Evolutionary conservation across 225 moss, liverwort and hornwort species (phyloP), one percentile per base, ranked within the genome.

Genomic region (Asterella californica): DNA sequence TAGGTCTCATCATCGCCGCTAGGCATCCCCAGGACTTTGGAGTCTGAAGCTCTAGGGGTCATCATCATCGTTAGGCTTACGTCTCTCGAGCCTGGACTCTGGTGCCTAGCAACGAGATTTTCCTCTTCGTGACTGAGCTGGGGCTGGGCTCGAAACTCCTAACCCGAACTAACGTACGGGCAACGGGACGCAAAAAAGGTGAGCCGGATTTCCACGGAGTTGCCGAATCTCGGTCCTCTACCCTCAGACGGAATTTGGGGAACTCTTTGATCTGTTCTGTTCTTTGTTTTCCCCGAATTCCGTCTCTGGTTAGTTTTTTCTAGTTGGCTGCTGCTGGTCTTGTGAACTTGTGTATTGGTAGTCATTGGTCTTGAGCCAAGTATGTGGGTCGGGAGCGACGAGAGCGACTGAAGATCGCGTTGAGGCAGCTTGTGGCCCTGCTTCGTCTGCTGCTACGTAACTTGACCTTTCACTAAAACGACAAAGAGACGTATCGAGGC

Each of bases 111-210:
- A 29, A 45, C 25, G 38, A 15, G 52, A 49, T 29, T 27, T 73
- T 47, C 50, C 24, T 30, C 65, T 18, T 59, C 32, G 30, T 32
- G 38, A 4, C 36, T 57, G 57, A 75, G 33, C 33, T 75, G 24
- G 17, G 9, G 55, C 55, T 57, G 75, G 29, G 75, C 55, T 75
- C 75, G 22, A 37, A 75, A 75, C 55, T 75, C 75, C 75, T 75
- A 33, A n/a, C n/a, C n/a, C 6, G 70, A 65, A 15, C 27, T 65
- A 15, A 17, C 54, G 54, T 10, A 54, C 15, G 18, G 2, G 11
- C 8, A 2, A 14, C 18, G 15, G 2, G 54, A 17, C 54, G 18
- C 54, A 4, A 73, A 73, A 73, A 73, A 73, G 73, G 50, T 73
- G 73, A 52, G 10, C 73, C 73, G 52, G 73, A 73, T 30, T 19